Evolutionary conservation across 768 basidiomycete genomes (phyloP), one percentile per base, ranked within the genome.

Genomic region (Saitozyma podzolica): DNA sequence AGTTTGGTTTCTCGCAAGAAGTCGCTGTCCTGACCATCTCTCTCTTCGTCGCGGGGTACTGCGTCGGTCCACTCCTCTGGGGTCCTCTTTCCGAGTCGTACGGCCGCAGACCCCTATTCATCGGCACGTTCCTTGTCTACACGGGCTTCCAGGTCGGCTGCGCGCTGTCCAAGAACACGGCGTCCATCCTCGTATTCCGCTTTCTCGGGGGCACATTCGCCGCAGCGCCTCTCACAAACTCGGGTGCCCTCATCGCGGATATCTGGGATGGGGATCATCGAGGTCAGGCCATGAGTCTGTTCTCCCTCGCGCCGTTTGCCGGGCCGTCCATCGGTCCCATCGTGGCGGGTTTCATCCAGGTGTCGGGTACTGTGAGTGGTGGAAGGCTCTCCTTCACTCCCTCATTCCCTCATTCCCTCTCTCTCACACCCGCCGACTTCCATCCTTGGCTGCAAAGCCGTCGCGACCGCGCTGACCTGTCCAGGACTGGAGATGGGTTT

Each of bases 131-230:
- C 63, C 63, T 77, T 64, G 50, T 68, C 47, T 81, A 79, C 65
- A 73, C 67, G 1, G 76, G 76, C 0, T 67, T 77, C 50, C 76
- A 78, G 60, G 68, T 81, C 59, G 81, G 80, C 6, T 80, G 76
- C 47, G 81, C 81, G 0, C 72, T 81, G 3, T 75, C 81, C 1
- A 73, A 70, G 55, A 82, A 80, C 62, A 77, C 79, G 8, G 80
- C 75, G 10, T 73, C 75, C 0, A 76, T 82, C 47, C 70, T 83
- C 40, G 54, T 81, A 50, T 82, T 82, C 67, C 74, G 82, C 13
- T 79, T 83, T 59, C 58, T 82, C 16, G 72, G 79, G 13, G 82
- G 81, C 0, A 66, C 66, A 2, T 80, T 79, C 61, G 82, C 81
- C 7, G 64, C 78, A 1, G 78, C 80, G 40, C 77, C 80, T 0